A percentile compares a stretch with the other conserved stretches of the same genome.
These are phyloP conservation scores for Suillus weaverae DNA, from an alignment of 768 basidiomycete genomes.

Conservation along the genomic window DNA sequence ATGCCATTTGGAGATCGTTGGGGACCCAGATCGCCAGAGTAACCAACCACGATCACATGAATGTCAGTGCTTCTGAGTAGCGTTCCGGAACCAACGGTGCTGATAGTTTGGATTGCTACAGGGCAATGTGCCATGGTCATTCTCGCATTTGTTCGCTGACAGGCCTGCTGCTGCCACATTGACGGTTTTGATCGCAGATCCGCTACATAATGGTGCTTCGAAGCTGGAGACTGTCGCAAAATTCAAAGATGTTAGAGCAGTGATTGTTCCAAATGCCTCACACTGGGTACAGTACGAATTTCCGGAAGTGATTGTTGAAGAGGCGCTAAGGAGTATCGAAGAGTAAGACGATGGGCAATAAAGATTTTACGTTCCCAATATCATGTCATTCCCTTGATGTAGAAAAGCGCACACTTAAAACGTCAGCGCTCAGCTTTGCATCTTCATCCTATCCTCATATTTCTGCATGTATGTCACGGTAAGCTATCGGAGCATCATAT, in stretches of 20 bases:
- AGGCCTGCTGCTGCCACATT: constrained; percentile 9
- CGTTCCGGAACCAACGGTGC: not conserved
- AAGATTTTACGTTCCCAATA: not conserved
- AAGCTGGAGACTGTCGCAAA: constrained; percentile 12
- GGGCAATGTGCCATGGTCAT: constrained; percentile 19
- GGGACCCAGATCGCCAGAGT: constrained; percentile 5
- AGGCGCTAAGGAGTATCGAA: constrained; percentile 5
- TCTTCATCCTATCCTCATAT: constrained; percentile 77
- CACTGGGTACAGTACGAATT: constrained; percentile 23
- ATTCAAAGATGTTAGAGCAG: constrained; percentile 12
- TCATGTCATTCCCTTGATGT: too few species aligned
- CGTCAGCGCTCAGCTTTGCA: constrained; percentile 44
- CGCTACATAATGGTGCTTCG: not conserved
- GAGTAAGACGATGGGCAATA: not conserved
- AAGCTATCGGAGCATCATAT: constrained; percentile 46
- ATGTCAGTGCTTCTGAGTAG: constrained; percentile 6
- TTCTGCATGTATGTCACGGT: constrained; percentile 48
- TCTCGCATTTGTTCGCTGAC: constrained; percentile 12
- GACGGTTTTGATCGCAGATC: constrained; percentile 14
- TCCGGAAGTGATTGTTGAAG: constrained; percentile 17
- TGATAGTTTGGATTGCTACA: constrained; percentile 2
- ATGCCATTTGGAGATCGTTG: constrained; percentile 12
- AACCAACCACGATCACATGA: constrained; percentile 1
- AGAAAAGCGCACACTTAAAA: too few species aligned
- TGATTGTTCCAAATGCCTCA: constrained; percentile 10